Evolutionary conservation across 2,329 filamentous ascomycete species (phyloP).

Genomic region (Graphiopsis chlorocephala): DNA sequence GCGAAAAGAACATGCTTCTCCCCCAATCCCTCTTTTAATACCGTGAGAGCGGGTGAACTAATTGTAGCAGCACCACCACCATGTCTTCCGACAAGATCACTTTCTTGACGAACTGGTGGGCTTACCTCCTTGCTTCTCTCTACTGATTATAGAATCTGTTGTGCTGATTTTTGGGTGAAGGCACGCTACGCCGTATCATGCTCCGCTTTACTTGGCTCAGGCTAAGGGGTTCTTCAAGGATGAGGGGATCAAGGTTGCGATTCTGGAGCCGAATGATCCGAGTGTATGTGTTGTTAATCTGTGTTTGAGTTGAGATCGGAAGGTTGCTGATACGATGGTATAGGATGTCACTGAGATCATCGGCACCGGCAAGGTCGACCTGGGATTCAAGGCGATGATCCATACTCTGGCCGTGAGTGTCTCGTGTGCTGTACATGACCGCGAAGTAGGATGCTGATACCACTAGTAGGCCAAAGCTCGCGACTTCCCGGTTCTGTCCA

Average conservation of each 20-base stretch:
- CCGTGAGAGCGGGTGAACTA: background rate
- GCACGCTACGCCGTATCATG: conserved; percentile 80
- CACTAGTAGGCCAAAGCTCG: conserved; percentile 67
- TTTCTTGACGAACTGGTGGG: conserved; percentile 76
- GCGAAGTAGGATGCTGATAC: background rate
- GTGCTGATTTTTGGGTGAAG: conserved; percentile 40
- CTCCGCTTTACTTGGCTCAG: conserved; percentile 73
- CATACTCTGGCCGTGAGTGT: conserved; percentile 65
- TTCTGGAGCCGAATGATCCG: conserved; percentile 75
- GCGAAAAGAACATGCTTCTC: conserved; percentile 81
- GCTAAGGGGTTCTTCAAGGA: conserved; percentile 72
- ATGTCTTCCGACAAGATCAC: conserved; percentile 86
- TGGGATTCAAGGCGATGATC: conserved; percentile 83
- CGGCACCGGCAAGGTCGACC: conserved; percentile 70
- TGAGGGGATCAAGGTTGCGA: conserved; percentile 72
- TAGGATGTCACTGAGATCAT: conserved; percentile 79
- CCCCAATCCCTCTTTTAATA: conserved; percentile 31
- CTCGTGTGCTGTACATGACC: too few relatives aligned
- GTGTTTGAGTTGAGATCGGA: background rate
- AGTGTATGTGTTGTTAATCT: conserved; percentile 50
- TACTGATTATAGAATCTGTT: background rate
- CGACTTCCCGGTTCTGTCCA: conserved; percentile 67
- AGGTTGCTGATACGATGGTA: background rate
- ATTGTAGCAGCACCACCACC: conserved; percentile 49
- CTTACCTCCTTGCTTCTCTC: background rate